Evolutionary conservation across 129 eudicot genomes (phyloP), one percentile per base, ranked within the genome.

Genomic region (Scalesia atractyloides): DNA sequence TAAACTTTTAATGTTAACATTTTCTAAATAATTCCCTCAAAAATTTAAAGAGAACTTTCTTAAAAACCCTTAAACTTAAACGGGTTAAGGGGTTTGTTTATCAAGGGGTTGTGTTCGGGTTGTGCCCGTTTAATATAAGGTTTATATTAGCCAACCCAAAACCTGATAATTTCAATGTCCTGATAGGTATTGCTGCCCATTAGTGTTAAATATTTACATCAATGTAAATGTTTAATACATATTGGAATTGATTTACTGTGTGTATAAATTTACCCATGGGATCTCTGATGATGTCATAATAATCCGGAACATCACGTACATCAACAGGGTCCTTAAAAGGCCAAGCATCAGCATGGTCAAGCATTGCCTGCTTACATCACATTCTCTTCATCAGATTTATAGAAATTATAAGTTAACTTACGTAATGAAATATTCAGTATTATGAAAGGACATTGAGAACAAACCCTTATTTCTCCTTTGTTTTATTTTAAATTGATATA

Each of bases 301-400:
- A 93, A 76, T 93, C 98, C 61, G 98, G 98, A 80, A 87, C 98
- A 22, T 90, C 97, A 1, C 89, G 92, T 5, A 84, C 79, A 86
- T 93, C 98, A 72, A 93, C 98, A 17, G 98, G 98, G 44, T 93
- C 98, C 82, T 90, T 93, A 80, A 93, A 93, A 68, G 98, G 98
- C 98, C 98, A 93, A 30, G 96, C 80, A 81, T 93, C 97, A 30
- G 85, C 83, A 75, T 93, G 98, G 53, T 93, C 98, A 51, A 58
- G 84, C 92, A 93, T 76, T 49, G 87, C 84, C 98, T 93, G 93
- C 80, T 46, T 47, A 83, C 9, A 73, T 22, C 20, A 37, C 66
- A 83, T 46, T 54, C 7, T 22, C 18, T 44, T 56, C 6, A 33
- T 70, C 46, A 76, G 48, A 26, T 26, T 10, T 24, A 39, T 47